Evolutionary conservation across 441 rosid species (phyloP).

Genomic region (Aquilaria agallochum): DNA sequence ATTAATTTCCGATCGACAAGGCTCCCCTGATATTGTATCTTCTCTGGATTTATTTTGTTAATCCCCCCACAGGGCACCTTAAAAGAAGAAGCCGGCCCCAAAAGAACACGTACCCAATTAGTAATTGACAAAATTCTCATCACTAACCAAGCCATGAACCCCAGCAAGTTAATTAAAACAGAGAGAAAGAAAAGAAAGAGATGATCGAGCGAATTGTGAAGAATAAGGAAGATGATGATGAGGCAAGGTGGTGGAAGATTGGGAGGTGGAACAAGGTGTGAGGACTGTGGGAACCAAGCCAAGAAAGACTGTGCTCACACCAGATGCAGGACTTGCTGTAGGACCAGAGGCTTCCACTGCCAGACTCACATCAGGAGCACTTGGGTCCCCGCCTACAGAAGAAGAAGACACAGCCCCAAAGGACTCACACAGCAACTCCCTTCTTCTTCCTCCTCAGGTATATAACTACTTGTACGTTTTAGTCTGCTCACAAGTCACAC

Average conservation of each 20-base stretch:
- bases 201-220: not conserved
- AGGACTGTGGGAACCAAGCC: slow-evolving; percentile 69
- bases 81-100: too few species aligned
- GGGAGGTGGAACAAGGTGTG: slow-evolving; percentile 33
- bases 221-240: slow-evolving; percentile 18
- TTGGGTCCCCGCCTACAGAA: slow-evolving; percentile 53
- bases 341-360: slow-evolving; percentile 45
- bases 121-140: too few species aligned
- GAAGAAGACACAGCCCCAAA: slow-evolving; percentile 23
- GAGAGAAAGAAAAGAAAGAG: not conserved
- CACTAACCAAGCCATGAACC: too few species aligned
- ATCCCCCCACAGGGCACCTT: too few species aligned
- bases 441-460: slow-evolving; percentile 17
- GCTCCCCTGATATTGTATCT: too few species aligned
- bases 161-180: too few species aligned
- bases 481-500: too few species aligned
- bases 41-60: too few species aligned
- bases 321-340: slow-evolving; percentile 65
- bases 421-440: slow-evolving; percentile 12
- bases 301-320: slow-evolving; percentile 46
- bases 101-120: too few species aligned
- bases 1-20: too few species aligned
- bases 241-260: slow-evolving; percentile 24
- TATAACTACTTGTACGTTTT: not conserved
- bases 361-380: slow-evolving; percentile 63